phyloP scores from a whole-genome alignment of 1,284 basidiomycete genomes.

The Trichosporon coremiiforme region DNA sequence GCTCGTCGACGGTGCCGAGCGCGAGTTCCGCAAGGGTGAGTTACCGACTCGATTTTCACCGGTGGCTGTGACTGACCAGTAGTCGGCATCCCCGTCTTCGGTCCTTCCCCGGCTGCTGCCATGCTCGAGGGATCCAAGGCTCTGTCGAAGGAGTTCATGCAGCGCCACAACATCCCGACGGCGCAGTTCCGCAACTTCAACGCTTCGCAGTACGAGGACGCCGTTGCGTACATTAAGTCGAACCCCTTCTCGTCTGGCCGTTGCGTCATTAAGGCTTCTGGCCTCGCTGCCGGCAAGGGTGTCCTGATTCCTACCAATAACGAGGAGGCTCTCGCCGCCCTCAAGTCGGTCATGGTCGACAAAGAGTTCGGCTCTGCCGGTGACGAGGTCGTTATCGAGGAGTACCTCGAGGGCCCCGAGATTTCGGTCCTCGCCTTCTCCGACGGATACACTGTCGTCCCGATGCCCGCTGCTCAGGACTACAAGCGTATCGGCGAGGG shows the following conservation, averaged over 20 bases:
- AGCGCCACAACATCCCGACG: conserved; percentile 87
- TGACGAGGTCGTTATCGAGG: conserved; percentile 86
- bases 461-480: conserved; percentile 95
- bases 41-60: conserved; percentile 11
- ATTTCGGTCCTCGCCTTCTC: conserved; percentile 93
- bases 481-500: conserved; percentile 98
- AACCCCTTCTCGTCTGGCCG: conserved; percentile 65
- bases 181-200: conserved; percentile 81
- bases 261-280: conserved; percentile 92
- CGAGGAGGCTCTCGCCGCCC: conserved; percentile 76
- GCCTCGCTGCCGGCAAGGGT: conserved; percentile 93
- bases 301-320: conserved; percentile 84
- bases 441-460: conserved; percentile 89
- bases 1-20: conserved; percentile 93
- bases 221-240: conserved; percentile 72
- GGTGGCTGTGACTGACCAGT: conserved; percentile 20
- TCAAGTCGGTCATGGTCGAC: conserved; percentile 83
- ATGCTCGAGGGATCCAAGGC: conserved; percentile 97
- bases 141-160: conserved; percentile 97
- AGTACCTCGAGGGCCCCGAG: conserved; percentile 86
- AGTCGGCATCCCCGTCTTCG: conserved; percentile 96
- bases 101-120: conserved; percentile 84
- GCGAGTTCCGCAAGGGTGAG: conserved; percentile 81
- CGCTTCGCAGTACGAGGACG: conserved; percentile 70
- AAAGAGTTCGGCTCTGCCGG: conserved; percentile 88